Base-by-base conservation (phyloP, 768 basidiomycete genomes). In the Aureoboletus auriporus region DNA sequence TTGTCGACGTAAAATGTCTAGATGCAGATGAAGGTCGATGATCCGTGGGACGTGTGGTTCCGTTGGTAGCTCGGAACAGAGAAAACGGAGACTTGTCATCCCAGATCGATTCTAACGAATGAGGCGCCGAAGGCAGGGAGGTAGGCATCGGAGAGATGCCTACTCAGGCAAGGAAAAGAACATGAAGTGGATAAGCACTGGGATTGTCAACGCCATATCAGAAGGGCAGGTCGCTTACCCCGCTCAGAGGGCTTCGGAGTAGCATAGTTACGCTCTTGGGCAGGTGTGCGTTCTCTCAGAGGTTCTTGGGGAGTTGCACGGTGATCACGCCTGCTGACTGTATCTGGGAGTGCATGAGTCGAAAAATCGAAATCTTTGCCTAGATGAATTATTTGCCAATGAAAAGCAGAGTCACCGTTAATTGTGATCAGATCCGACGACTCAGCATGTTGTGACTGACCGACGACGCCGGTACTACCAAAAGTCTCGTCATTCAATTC, bases 401-500 rank as follows among this genome's bases (percentile, higher is more conserved):
- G 45, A 31, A 2, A n/a, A 31, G 30, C 10, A 8, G 33, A 13
- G 39, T 23, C 28, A 35, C 20, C 39, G 42, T 49, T 27, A 60
- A 46, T 14, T 42, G 44, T 30, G 6, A 47, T 54, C 48, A 49
- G 55, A 61, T 61, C 51, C 30, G 33, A 47, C 39, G 30, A 34
- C 8, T 29, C 13, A 48, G 41, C 3, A 30, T n/a, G 28, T 10
- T 33, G 16, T 14, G 44, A 70, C 86, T 75, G 64, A 93, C 93
- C 91, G 50, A 95, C 79, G 54, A 62, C 69, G 30, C 76, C 83
- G 42, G 72, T 55, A 35, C 70, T 78, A 28, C 94, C 96, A 71
- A 99, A 99, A 3, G 96, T 99, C 73, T 95, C 93, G 68, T 95
- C 92, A 69, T 99, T 98, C 58, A 94, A 65, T 57, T 94, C 93